Base-by-base conservation (phyloP, 116 monocot species). In the Dioscorea cayenensis region DNA sequence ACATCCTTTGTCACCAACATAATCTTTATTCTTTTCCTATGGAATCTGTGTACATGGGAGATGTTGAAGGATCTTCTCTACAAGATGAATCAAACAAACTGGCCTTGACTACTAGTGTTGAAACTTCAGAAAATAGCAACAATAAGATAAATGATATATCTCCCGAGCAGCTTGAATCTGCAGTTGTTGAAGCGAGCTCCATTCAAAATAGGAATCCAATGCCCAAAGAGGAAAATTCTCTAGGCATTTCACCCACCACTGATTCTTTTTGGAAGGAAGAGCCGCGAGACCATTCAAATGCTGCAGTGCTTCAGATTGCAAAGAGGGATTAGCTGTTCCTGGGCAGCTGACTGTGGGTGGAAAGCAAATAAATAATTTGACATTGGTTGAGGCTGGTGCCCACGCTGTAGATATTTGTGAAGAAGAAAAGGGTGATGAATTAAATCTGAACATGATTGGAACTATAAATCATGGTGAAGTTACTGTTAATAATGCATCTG, bases 1-100 rank as follows among this genome's bases (percentile, higher is more conserved):
- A 97, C 73, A 97, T 97, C 23, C 97, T 97, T 73, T 97, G 97
- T 63, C 97, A 97, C 71, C 97, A 97, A 83, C 75, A 97, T 60
- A 69, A 67, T 70, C 58, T 78, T 66, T 76, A 84, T 25, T 66
- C 79, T 23, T 77, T 69, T 77, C 67, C 77, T 19, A 71, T 76
- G 71, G 83, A 78, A 17, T 78, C 77, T 64, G 50, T 77, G 1
- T 64, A 28, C 63, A 71, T 73, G 67, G 81, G 70, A 74, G 63
- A 21, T 35, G 22, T 55, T 11, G 18, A 25, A 28, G 77, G 79
- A 28, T 77, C 67, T 65, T 51, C 68, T 58, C 32, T 66, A 18
- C 28, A 51, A 66, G 70, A 85, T 59, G 64, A 51, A 38, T 43
- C 62, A 18, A 17, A 29, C 16, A 69, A 63, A 28, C 14, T 64